Conservation (phyloP, 2,329 filamentous ascomycete genomes). For the Polychaeton citri region DNA sequence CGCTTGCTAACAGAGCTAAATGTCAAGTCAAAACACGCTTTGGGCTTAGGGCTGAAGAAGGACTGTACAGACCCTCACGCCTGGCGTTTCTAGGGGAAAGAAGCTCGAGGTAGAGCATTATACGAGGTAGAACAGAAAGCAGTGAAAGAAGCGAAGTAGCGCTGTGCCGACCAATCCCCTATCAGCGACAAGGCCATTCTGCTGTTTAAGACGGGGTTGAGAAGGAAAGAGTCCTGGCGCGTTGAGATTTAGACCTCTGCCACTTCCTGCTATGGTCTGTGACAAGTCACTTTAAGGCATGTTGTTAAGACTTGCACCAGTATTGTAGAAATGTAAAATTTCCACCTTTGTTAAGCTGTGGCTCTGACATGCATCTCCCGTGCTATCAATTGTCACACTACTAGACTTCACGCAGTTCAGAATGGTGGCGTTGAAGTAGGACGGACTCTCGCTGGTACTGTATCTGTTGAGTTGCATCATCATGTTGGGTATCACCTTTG, state of each 20-base stretch:
- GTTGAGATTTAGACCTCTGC: background rate
- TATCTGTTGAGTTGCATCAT: background rate
- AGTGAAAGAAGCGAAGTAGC: background rate
- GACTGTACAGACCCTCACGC: constrained; percentile 19
- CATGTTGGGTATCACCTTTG: background rate
- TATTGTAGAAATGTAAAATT: background rate
- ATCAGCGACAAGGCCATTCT: background rate
- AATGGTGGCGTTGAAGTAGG: background rate
- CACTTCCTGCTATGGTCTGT: background rate
- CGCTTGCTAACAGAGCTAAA: too few species aligned
- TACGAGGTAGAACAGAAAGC: background rate
- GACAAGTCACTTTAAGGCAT: background rate
- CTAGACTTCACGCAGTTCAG: background rate
- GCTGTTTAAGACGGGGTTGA: too few species aligned
- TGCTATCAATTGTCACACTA: background rate
- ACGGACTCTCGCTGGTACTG: background rate
- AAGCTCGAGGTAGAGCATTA: background rate
- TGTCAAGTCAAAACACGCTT: too few species aligned
- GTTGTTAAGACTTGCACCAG: background rate
- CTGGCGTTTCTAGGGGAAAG: constrained; percentile 14
- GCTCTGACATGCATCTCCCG: background rate
- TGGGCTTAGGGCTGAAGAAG: constrained; percentile 13
- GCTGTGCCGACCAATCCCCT: background rate
- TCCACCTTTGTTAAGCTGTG: background rate
- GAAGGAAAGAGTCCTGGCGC: background rate